Evolutionary conservation across 495 filamentous ascomycete genomes (phyloP).

Genomic region (Penicillium macrosclerotiorum): DNA sequence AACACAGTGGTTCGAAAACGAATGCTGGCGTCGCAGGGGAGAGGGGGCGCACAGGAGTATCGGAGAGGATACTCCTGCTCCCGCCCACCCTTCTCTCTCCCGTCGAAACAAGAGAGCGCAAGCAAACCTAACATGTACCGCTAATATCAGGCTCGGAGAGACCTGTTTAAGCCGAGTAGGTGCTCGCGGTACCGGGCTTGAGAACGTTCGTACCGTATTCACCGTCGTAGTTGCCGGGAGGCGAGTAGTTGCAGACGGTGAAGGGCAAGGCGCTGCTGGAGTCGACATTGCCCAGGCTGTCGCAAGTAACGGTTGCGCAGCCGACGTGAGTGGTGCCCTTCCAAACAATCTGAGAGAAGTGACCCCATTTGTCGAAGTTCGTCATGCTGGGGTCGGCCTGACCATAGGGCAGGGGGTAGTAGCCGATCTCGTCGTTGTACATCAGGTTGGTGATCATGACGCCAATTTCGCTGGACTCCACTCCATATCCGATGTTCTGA

Average conservation of each 20-base stretch:
- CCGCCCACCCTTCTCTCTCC: no score
- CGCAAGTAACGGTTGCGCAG: conserved; percentile 63
- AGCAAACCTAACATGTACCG: not conserved
- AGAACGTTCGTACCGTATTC: conserved; percentile 64
- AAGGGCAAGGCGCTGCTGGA: conserved; percentile 50
- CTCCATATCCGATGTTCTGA: conserved; percentile 74
- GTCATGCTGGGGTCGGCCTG: conserved; percentile 49
- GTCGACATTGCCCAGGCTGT: conserved; percentile 44
- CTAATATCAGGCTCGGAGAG: no score
- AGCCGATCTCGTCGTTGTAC: conserved; percentile 75
- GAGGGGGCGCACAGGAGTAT: no score
- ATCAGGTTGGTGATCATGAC: conserved; percentile 70
- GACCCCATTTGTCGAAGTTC: conserved; percentile 71
- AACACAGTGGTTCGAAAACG: conserved; percentile 11
- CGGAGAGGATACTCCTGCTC: no score
- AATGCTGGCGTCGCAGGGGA: conserved; percentile 5
- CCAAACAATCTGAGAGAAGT: conserved; percentile 93
- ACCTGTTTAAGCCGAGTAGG: conserved; percentile 22
- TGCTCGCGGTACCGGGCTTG: conserved; percentile 41
- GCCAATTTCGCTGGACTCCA: conserved; percentile 48
- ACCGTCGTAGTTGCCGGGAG: conserved; percentile 66
- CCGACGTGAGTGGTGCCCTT: conserved; percentile 66
- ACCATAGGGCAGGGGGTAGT: conserved; percentile 47
- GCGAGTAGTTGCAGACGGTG: conserved; percentile 88
- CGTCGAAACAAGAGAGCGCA: not conserved